phyloP scores from a whole-genome alignment of 768 basidiomycete species.

The Pleurotus giganteus region DNA sequence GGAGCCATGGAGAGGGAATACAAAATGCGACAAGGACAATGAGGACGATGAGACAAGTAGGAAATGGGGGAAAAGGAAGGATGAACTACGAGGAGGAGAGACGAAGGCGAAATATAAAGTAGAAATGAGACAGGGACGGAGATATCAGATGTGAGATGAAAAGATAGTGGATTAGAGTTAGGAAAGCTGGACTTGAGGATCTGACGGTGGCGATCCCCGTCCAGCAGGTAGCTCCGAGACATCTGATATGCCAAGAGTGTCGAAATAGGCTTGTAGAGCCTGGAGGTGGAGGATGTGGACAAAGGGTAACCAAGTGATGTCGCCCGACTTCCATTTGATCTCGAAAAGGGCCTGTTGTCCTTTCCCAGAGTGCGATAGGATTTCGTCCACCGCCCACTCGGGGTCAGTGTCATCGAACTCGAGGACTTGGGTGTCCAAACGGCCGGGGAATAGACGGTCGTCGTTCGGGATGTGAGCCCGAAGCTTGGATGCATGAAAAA shows the following conservation, averaged over 20 bases:
- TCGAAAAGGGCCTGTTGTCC: slow-evolving; percentile 20
- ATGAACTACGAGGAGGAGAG: no score
- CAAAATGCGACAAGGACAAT: no score
- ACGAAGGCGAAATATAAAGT: no score
- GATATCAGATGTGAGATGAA: not conserved
- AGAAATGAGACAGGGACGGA: not conserved
- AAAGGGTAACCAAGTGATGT: slow-evolving; percentile 31
- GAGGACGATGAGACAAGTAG: no score
- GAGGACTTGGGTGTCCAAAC: slow-evolving; percentile 18
- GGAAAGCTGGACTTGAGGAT: not conserved
- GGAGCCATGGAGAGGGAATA: no score
- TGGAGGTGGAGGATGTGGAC: slow-evolving; percentile 19
- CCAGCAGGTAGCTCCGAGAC: slow-evolving; percentile 1
- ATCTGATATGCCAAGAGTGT: slow-evolving; percentile 21
- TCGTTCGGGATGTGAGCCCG: slow-evolving; percentile 32
- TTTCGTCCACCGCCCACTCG: slow-evolving; percentile 26
- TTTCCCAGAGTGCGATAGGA: slow-evolving; percentile 20
- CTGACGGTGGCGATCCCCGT: not conserved
- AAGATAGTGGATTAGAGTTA: not conserved
- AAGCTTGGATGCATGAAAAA: slow-evolving; percentile 35
- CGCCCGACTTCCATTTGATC: slow-evolving; percentile 27
- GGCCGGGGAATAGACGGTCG: slow-evolving; percentile 30
- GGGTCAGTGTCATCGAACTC: slow-evolving; percentile 11
- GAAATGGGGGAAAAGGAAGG: no score
- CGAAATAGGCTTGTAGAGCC: slow-evolving; percentile 24